Evolutionary conservation across 2,329 filamentous ascomycete genomes (phyloP).

Genomic region (Fusarium abutilonis): DNA sequence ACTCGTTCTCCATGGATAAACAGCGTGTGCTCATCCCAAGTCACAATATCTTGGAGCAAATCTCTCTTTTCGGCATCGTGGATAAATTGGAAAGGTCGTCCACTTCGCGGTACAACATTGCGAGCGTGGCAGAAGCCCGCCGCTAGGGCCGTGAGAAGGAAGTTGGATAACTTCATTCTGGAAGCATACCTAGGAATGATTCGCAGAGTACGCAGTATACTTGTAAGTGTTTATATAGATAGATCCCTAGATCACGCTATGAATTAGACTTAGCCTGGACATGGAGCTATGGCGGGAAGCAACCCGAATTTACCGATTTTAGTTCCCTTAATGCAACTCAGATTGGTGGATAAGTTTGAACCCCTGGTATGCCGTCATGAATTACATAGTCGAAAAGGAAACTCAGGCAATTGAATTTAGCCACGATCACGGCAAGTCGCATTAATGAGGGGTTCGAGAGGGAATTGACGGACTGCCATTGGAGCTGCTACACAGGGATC

Average conservation of each 20-base stretch:
- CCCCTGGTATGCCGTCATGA: slow-evolving; percentile 18
- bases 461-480: slow-evolving; percentile 8
- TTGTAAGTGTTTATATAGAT: slow-evolving; percentile 8
- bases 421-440: slow-evolving; percentile 18
- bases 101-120: slow-evolving; percentile 26
- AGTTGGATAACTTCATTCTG: slow-evolving; percentile 27
- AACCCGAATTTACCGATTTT: slow-evolving; percentile 21
- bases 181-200: fast-evolving
- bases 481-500: slow-evolving; percentile 22
- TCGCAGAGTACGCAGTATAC: too few relatives aligned
- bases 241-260: neutral
- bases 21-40: slow-evolving; percentile 77
- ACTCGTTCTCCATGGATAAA: slow-evolving; percentile 75
- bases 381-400: neutral
- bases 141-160: slow-evolving; percentile 8
- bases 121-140: slow-evolving; percentile 23
- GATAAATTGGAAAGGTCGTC: slow-evolving; percentile 38
- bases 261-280: too few relatives aligned
- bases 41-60: slow-evolving; percentile 58
- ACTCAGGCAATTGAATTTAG: slow-evolving; percentile 24
- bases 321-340: neutral
- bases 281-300: slow-evolving; percentile 6
- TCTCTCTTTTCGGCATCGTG: slow-evolving; percentile 39
- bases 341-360: slow-evolving; percentile 34
- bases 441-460: slow-evolving; percentile 15